Evolutionary conservation across 2,329 filamentous ascomycete genomes (phyloP), one percentile per base, ranked within the genome.

Genomic region (Penicillium sp.): DNA sequence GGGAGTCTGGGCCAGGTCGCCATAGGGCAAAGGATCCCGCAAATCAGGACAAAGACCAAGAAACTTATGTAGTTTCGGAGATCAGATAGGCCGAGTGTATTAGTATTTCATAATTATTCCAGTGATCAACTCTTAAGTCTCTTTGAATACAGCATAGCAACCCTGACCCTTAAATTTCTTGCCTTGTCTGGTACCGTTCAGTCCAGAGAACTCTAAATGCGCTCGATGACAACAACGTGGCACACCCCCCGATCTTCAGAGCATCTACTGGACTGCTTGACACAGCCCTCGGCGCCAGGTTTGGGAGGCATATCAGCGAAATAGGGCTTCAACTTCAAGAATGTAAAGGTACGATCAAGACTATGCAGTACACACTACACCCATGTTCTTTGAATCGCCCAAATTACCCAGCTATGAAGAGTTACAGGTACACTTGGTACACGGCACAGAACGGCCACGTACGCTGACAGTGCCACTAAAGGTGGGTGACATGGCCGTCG

Each of bases 201-300:
- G 54, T 41, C 54, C 55, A 46, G 39, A 11, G 43, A 60, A 55
- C 53, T 59, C 37, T 47, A 58, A 54, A 50, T 33, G n/a, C 14
- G 31, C 27, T 49, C 33, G n/a, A 33, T 35, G 46, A 35, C n/a
- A 49, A 19, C 10, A 51, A 51, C 44, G 44, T 58, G 44, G 50
- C 46, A 16, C 49, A 24, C 14, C 55, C 27, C 37, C 47, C 35
- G 31, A 50, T 19, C 43, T 55, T 39, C 36, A 24, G 41, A 9
- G 24, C 14, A 22, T 43, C 58, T 59, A 6, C 24, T 27, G 24
- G 24, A 27, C 24, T 22, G 7, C 14, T 52, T 24, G 10, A 61
- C 59, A 59, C 19, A 43, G 55, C 40, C 57, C 33, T 63, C 46
- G 43, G 2, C 39, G 16, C 60, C 54, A 54, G 63, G 33, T 19